Base-by-base conservation (phyloP, 1,284 basidiomycete genomes). In the Coniophora puteana region DNA sequence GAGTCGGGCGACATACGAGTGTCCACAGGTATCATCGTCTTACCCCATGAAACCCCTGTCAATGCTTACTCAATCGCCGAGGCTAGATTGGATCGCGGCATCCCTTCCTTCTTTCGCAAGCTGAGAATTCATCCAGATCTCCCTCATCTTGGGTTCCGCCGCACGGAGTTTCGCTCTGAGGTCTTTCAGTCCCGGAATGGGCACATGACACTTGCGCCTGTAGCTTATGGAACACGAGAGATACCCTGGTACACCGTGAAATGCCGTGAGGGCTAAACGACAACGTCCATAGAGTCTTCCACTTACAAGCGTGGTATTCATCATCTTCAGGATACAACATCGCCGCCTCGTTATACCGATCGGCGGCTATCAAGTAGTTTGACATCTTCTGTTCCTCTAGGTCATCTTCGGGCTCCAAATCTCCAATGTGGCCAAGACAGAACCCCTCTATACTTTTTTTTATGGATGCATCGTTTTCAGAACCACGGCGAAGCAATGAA, bases 301-400 rank as follows among this genome's bases (percentile, higher is more conserved):
- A 22, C 25, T 18, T 47, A 61, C 62, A 58, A 8, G 50, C 38
- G 36, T 59, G 53, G 4, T 46, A 16, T 27, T 62, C 56, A 35
- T 65, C 62, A 39, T 63, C 62, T 33, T 52, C 39, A 2, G 62
- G 53, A 38, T 49, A 56, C 20, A 20, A 42, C n/a, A 45, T 38
- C 3, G 56, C 55, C 4, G 62, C 58, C 5, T 51, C 34, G 7
- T 47, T n/a, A 37, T 64, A 62, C 13, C 17, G 36, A 7, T 44
- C 13, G 8, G 47, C 52, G 2, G 57, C 51, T 27, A 50, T 39
- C 22, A 29, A 34, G 24, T 29, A 48, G 31, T 49, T 45, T 2
- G 42, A 32, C 10, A 28, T 8, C 5, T 8, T n/a, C 22, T 48
- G n/a, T n/a, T n/a, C n/a, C 38, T 8, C 24, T 0, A 8, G 24